phyloP scores from a whole-genome alignment of 2,329 filamentous ascomycete species.

The Stenocarpella maydis region DNA sequence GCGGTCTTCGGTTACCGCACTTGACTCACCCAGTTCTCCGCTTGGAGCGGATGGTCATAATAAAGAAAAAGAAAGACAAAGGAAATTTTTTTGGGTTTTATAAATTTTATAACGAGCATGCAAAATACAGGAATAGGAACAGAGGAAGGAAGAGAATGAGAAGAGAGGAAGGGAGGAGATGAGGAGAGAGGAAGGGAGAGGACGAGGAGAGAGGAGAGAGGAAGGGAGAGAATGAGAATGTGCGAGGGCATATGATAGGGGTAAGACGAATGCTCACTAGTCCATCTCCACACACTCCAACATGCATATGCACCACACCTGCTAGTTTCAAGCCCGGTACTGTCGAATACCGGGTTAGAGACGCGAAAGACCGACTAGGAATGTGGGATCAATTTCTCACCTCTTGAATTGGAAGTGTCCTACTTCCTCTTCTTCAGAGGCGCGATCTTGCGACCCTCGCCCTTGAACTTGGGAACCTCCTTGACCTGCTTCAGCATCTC shows the following conservation, averaged over 20 bases:
- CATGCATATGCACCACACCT: background rate
- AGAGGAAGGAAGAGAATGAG: background rate
- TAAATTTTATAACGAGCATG: background rate
- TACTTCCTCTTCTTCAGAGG: slow-evolving; percentile 14
- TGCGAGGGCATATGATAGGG: no score
- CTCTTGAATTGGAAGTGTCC: slow-evolving; percentile 15
- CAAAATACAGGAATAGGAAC: background rate
- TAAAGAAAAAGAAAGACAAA: slow-evolving; percentile 1
- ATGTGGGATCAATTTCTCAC: background rate
- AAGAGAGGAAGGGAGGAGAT: background rate
- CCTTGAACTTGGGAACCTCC: background rate
- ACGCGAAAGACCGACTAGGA: no score
- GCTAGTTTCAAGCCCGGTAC: background rate
- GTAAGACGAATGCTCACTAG: background rate
- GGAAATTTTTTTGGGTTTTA: background rate
- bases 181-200: background rate
- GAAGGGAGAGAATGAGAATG: background rate
- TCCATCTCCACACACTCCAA: background rate
- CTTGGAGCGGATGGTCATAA: background rate
- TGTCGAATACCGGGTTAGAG: background rate
- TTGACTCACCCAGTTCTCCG: slow-evolving; percentile 18
- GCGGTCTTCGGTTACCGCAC: background rate
- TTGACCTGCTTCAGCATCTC: background rate
- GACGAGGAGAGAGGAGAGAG: background rate
- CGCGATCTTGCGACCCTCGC: slow-evolving; percentile 9